Evolutionary conservation across 495 filamentous ascomycete genomes (phyloP).

Genomic region (Tuber calosporum): DNA sequence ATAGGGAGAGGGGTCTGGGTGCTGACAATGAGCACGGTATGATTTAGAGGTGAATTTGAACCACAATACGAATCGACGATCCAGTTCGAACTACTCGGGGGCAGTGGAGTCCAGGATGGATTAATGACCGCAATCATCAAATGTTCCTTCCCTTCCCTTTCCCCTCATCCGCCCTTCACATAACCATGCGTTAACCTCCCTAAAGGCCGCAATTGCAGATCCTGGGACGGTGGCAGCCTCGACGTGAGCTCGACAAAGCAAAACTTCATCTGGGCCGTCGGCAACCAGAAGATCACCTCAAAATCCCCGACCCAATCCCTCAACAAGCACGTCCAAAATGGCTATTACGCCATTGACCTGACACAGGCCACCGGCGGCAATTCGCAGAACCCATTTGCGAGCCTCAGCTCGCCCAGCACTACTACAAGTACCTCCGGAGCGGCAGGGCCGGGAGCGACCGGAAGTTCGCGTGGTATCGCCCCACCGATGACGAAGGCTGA

Average conservation of each 20-base stretch:
- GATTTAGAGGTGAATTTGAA: slow-evolving; percentile 46
- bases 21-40: slow-evolving; percentile 2
- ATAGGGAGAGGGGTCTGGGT: neutral
- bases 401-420: slow-evolving; percentile 16
- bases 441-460: slow-evolving; percentile 34
- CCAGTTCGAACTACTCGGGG: slow-evolving; percentile 52
- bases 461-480: slow-evolving; percentile 15
- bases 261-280: slow-evolving; percentile 62
- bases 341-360: slow-evolving; percentile 54
- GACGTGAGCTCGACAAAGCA: slow-evolving; percentile 46
- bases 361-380: slow-evolving; percentile 50
- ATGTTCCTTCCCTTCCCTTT: slow-evolving; percentile 41
- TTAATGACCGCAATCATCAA: slow-evolving; percentile 60
- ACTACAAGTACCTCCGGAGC: slow-evolving; percentile 12
- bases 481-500: slow-evolving; percentile 32
- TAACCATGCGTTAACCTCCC: slow-evolving; percentile 33
- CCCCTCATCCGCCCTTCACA: neutral
- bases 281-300: slow-evolving; percentile 52
- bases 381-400: slow-evolving; percentile 57
- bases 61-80: slow-evolving; percentile 51
- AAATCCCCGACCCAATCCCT: slow-evolving; percentile 42
- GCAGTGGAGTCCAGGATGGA: slow-evolving; percentile 52
- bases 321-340: slow-evolving; percentile 52
- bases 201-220: slow-evolving; percentile 52
- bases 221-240: slow-evolving; percentile 51